Percentiles rank a stretch among this genome's conserved stretches.
These are phyloP conservation scores for Amanita phalloides DNA, from an alignment of 768 basidiomycete species.

Conservation along the genomic window DNA sequence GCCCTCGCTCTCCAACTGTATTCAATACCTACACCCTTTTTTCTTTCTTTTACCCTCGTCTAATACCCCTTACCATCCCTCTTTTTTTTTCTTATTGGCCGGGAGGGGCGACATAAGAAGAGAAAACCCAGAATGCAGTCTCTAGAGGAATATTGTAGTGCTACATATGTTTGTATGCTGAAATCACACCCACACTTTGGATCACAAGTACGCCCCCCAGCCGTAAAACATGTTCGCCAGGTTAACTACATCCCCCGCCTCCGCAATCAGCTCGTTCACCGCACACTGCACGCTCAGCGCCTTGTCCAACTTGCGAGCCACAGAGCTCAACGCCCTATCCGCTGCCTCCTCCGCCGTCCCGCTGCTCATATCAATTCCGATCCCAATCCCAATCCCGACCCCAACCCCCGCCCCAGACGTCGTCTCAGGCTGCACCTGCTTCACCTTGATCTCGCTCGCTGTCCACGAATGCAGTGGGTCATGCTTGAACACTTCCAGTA, in stretches of 20 bases:
- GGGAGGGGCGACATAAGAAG: too few species aligned
- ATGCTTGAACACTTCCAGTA: conserved; percentile 93
- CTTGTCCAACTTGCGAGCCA: conserved; percentile 75
- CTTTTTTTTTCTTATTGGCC: neutral
- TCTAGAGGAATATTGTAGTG: conserved; percentile 2
- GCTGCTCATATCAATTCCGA: conserved; percentile 53
- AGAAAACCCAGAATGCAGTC: too few species aligned
- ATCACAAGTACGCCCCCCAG: neutral
- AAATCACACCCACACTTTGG: neutral
- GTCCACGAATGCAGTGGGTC: conserved; percentile 94
- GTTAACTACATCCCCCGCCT: conserved; percentile 71
- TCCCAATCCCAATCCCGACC: conserved; percentile 22
- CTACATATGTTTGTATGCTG: conserved; percentile 1
- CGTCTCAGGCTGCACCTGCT: conserved; percentile 43
- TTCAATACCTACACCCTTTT: neutral
- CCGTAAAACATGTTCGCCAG: conserved; percentile 67
- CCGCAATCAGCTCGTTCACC: conserved; percentile 85
- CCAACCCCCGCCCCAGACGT: conserved; percentile 8
- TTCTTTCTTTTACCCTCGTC: neutral
- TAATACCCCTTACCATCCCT: neutral
- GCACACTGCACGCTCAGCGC: conserved; percentile 85
- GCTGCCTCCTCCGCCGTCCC: conserved; percentile 76
- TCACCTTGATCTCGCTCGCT: conserved; percentile 65
- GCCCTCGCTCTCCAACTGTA: neutral
- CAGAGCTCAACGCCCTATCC: conserved; percentile 75